Conservation (phyloP, 2,329 filamentous ascomycete genomes). For the Zymoseptoria crescenta region DNA sequence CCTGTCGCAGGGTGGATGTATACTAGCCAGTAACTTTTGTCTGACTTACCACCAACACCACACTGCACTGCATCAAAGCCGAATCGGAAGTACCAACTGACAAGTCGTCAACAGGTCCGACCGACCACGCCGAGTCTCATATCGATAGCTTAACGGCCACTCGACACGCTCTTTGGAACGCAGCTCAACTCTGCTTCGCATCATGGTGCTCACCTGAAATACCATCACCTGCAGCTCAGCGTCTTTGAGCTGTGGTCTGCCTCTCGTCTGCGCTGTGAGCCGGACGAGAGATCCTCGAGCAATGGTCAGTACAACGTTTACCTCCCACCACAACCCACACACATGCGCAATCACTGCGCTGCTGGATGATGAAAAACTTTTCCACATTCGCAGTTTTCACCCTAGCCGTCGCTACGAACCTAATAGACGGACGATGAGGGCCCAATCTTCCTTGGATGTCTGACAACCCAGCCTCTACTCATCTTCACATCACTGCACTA, state of each 20-base stretch:
- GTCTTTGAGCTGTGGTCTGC: background rate
- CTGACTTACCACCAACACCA: slow-evolving; percentile 46
- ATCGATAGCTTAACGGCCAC: background rate
- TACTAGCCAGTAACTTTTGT: slow-evolving; percentile 88
- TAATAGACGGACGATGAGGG: slow-evolving; percentile 33
- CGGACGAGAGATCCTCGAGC: background rate
- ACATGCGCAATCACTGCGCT: slow-evolving; percentile 4
- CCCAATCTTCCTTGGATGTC: slow-evolving; percentile 37
- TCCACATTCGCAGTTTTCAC: slow-evolving; percentile 85
- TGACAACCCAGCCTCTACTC: slow-evolving; percentile 18
- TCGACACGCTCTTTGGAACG: background rate
- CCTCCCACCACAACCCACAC: slow-evolving; percentile 1
- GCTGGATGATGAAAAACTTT: slow-evolving; percentile 41
- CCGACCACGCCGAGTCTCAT: background rate
- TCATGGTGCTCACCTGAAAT: background rate
- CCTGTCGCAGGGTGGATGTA: slow-evolving; percentile 58
- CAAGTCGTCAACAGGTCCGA: background rate
- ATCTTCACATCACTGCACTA: background rate
- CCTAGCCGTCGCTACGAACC: slow-evolving; percentile 41
- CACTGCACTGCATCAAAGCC: slow-evolving; percentile 4
- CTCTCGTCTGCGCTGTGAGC: background rate
- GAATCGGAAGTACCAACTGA: slow-evolving; percentile 3
- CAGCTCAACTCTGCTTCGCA: slow-evolving; percentile 1
- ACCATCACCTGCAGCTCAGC: background rate
- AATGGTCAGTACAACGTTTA: slow-evolving; percentile 7